Base-by-base conservation (phyloP, 139 green algal species). In the Yamagishiella unicocca region DNA sequence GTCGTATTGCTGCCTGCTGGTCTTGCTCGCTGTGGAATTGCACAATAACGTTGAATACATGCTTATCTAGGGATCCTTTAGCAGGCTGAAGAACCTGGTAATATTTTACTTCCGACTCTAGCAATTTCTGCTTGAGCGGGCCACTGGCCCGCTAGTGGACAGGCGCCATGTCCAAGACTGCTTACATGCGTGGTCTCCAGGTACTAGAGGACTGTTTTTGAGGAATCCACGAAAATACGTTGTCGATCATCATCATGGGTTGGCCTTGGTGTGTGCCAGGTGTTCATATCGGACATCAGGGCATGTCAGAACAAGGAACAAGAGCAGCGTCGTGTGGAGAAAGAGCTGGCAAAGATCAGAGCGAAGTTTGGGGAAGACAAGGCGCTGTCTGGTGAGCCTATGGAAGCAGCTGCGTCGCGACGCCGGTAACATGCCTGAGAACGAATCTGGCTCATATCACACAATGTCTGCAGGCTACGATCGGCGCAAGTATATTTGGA, bases 401-500 rank as follows among this genome's bases (percentile, higher is more conserved):
- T 5, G 55, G 10, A 25, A 55, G 35, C 42, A 55, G 40, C 70
- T 78, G 33, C n/a, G 50, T 33, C 37, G 4, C 70, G 37, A 67
- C 58, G n/a, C 58, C n/a, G 7, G 66, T 35, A 42, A 25, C 14
- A 29, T 24, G 45, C 66, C 31, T n/a, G n/a, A 22, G 66, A 74
- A 31, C 25, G 2, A 21, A 46, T 37, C 54, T 58, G 7, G 4
- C 38, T 55, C 12, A 78, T 53, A 35, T 1, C 5, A n/a, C 9
- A 55, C 22, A 12, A 58, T 5, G 19, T n/a, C 24, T 54, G 91
- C 95, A 93, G 90, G 87, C 9, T 99, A 99, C 87, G 97, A 99
- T 91, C 94, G 96, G 72, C 98, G 98, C 61, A 99, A 99, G 92
- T 99, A 99, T 90, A 95, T 99, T 22, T 99, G 97, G 97, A 99